phyloP scores from a whole-genome alignment of 2,329 filamentous ascomycete species.

The Colletotrichum sp. region DNA sequence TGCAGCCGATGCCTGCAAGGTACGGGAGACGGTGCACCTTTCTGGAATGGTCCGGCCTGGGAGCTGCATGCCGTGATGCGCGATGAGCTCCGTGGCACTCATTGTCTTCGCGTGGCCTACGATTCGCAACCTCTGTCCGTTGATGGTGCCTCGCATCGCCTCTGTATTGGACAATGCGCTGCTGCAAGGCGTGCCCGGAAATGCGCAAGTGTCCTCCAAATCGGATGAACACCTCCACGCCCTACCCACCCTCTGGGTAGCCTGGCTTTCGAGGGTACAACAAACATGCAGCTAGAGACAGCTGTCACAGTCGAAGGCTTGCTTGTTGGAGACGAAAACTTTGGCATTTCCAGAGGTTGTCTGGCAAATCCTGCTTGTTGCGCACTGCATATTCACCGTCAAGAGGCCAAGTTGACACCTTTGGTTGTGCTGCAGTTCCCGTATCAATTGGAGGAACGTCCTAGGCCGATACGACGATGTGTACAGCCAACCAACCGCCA shows the following conservation, averaged over 20 bases:
- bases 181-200: background rate
- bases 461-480: background rate
- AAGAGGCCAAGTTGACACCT: background rate
- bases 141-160: background rate
- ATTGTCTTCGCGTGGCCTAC: conserved; percentile 1
- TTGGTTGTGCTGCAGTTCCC: background rate
- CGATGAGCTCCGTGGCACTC: background rate
- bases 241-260: background rate
- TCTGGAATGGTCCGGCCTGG: conserved; percentile 10
- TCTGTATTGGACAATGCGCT: background rate
- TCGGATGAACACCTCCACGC: background rate
- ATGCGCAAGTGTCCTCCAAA: background rate
- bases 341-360: background rate
- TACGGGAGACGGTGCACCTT: conserved; percentile 17
- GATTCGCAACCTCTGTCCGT: background rate
- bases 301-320: background rate
- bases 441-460: background rate
- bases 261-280: background rate
- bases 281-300: background rate
- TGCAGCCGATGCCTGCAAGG: conserved; percentile 18
- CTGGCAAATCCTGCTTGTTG: background rate
- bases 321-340: background rate
- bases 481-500: background rate
- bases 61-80: background rate
- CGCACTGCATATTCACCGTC: background rate